Evolutionary conservation across 2,329 filamentous ascomycete genomes (phyloP).

Genomic region (Fusarium pilosicola): DNA sequence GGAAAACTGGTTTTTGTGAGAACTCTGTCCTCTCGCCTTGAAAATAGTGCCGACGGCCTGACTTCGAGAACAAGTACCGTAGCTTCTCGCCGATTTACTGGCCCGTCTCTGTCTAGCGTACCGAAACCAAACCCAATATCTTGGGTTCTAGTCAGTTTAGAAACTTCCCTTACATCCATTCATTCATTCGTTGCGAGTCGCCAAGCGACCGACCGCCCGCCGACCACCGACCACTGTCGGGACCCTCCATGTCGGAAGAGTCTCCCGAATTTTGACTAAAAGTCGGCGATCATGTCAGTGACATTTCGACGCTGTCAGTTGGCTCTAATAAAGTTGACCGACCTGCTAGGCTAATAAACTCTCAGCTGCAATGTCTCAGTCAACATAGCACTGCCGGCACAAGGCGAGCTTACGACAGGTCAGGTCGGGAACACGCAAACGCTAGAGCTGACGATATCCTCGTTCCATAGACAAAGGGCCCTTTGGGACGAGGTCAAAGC

Average conservation of each 20-base stretch:
- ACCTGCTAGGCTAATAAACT: not conserved
- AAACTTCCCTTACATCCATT: not conserved
- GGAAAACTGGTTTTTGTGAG: constrained; percentile 24
- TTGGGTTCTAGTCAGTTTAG: constrained; percentile 8
- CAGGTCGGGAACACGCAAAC: not conserved
- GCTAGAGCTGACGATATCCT: constrained; percentile 7
- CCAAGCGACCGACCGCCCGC: not conserved
- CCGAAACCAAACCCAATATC: constrained; percentile 13
- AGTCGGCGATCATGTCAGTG: constrained; percentile 24
- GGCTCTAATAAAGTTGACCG: not conserved
- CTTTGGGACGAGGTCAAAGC: constrained; percentile 22
- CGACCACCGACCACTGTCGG: not conserved
- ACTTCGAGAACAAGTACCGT: constrained; percentile 8
- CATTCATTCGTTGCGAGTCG: not conserved
- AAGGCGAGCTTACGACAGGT: not conserved
- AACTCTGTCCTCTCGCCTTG: not conserved
- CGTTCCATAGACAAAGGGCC: constrained; percentile 14
- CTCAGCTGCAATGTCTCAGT: constrained; percentile 24
- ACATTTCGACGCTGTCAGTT: constrained; percentile 11
- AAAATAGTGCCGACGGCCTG: constrained; percentile 8
- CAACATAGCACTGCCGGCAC: not conserved
- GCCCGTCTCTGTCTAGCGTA: constrained; percentile 15
- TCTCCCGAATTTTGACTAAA: constrained; percentile 2
- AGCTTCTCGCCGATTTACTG: not conserved
- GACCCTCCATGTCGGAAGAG: not conserved